These are phyloP conservation scores for Pseudocercospora macadamiae DNA, from an alignment of 2,329 filamentous ascomycete genomes.

Conservation along the genomic window DNA sequence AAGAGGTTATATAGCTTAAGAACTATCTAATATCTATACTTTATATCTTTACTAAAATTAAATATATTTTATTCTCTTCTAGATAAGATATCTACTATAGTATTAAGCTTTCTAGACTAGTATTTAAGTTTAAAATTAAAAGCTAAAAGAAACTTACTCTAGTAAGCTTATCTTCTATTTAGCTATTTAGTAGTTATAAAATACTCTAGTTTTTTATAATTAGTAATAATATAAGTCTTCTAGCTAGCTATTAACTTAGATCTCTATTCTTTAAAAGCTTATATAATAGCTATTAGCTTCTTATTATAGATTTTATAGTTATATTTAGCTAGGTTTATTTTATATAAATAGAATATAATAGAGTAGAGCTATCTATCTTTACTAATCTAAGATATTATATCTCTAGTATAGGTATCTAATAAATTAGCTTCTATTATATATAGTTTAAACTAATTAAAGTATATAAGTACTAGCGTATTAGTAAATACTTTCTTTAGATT, in stretches of 20 bases:
- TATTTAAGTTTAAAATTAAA: slow-evolving; percentile 21
- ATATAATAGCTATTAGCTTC: no score
- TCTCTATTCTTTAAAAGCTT: no score
- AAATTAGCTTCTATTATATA: slow-evolving; percentile 1
- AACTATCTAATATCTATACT: no score
- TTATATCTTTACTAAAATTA: background rate
- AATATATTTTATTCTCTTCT: background rate
- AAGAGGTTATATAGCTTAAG: no score
- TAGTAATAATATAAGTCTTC: slow-evolving; percentile 37
- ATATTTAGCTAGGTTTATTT: slow-evolving; percentile 26
- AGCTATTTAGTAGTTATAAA: slow-evolving; percentile 37
- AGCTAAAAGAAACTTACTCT: no score
- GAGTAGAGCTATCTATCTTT: slow-evolving; percentile 1
- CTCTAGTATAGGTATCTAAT: background rate
- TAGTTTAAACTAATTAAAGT: background rate
- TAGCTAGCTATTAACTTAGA: slow-evolving; percentile 34
- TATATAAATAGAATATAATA: slow-evolving; percentile 33
- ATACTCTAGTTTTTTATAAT: slow-evolving; percentile 35
- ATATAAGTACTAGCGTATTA: background rate
- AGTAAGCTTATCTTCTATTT: slow-evolving; percentile 32
- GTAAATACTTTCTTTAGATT: slow-evolving; percentile 2
- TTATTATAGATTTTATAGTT: slow-evolving; percentile 43
- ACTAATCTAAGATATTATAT: background rate
- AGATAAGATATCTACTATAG: no score
- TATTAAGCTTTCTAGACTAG: slow-evolving; percentile 16